phyloP scores from a whole-genome alignment of 345 rosid genomes.

The Rhodamnia rubescens region DNA sequence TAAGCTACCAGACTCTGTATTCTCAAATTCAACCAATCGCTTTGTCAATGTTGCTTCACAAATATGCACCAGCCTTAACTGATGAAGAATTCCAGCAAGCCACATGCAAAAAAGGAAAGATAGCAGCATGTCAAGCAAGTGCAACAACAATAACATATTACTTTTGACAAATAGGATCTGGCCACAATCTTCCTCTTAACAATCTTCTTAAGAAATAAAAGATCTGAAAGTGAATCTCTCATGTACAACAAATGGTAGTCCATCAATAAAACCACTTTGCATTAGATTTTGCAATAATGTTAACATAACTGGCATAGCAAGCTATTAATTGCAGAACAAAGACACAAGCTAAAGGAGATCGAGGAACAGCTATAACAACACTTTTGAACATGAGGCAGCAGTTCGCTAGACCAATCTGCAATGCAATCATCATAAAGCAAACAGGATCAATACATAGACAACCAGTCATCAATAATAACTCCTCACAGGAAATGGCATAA shows the following conservation, averaged over 20 bases:
- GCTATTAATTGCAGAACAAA: not conserved
- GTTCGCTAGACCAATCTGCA: not conserved
- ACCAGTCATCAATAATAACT: not conserved
- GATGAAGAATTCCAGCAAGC: constrained; percentile 11
- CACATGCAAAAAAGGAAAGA: not conserved
- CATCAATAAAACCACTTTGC: not conserved
- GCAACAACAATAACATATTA: not conserved
- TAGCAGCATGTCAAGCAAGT: not conserved
- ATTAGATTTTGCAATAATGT: not conserved
- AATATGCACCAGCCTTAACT: constrained; percentile 75
- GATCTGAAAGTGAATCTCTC: not conserved
- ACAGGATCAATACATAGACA: not conserved
- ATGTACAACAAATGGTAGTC: not conserved
- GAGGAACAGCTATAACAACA: not conserved
- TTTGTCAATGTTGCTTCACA: constrained; percentile 91
- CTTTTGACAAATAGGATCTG: not conserved
- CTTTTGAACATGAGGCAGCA: not conserved
- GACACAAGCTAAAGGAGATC: not conserved
- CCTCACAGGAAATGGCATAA: not conserved
- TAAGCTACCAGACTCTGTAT: constrained; percentile 73
- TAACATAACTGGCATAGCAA: not conserved
- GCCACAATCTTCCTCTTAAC: not conserved
- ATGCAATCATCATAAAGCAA: not conserved
- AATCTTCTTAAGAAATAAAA: not conserved
- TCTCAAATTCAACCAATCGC: constrained; percentile 81